Percentiles rank a stretch among this genome's conserved stretches.
Conservation (phyloP, 805 yeast genomes). For the Barnettozyma siamensis region DNA sequence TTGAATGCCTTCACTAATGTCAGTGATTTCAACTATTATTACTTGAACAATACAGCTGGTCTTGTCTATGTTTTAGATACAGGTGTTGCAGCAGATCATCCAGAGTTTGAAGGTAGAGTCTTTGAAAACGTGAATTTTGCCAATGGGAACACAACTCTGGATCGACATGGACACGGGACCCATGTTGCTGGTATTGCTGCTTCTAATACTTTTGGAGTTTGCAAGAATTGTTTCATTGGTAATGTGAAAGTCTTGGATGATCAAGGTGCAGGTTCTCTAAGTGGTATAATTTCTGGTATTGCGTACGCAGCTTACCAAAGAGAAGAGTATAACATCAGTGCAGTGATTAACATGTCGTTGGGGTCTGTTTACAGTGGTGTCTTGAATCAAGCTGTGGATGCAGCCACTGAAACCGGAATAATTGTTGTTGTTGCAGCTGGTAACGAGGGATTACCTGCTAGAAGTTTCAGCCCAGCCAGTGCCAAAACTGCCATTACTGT, state of each 20-base stretch:
- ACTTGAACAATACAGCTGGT: conserved; percentile 47
- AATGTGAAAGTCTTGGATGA: conserved; percentile 66
- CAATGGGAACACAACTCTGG: conserved; percentile 36
- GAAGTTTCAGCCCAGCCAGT: conserved; percentile 79
- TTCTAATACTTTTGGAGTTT: conserved; percentile 74
- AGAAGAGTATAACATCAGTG: conserved; percentile 29
- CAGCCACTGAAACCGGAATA: conserved; percentile 66
- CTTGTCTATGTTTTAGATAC: conserved; percentile 78
- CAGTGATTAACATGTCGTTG: conserved; percentile 74
- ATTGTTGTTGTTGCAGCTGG: conserved; percentile 83
- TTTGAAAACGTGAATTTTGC: conserved; percentile 54
- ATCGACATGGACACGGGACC: conserved; percentile 83
- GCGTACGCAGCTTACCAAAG: conserved; percentile 62
- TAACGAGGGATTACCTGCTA: conserved; percentile 68
- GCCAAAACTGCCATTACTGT: conserved; percentile 67
- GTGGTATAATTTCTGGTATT: conserved; percentile 56
- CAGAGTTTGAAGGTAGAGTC: conserved; percentile 61
- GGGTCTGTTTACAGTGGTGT: conserved; percentile 65
- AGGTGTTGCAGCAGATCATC: conserved; percentile 57
- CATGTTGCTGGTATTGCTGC: conserved; percentile 91
- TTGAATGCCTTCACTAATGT: conserved; percentile 7
- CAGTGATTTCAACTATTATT: conserved; percentile 35
- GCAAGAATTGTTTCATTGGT: conserved; percentile 58
- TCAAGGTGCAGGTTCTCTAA: conserved; percentile 61
- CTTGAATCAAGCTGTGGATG: conserved; percentile 68